Conservation (phyloP, 768 basidiomycete species). For the Collybiopsis confluens region DNA sequence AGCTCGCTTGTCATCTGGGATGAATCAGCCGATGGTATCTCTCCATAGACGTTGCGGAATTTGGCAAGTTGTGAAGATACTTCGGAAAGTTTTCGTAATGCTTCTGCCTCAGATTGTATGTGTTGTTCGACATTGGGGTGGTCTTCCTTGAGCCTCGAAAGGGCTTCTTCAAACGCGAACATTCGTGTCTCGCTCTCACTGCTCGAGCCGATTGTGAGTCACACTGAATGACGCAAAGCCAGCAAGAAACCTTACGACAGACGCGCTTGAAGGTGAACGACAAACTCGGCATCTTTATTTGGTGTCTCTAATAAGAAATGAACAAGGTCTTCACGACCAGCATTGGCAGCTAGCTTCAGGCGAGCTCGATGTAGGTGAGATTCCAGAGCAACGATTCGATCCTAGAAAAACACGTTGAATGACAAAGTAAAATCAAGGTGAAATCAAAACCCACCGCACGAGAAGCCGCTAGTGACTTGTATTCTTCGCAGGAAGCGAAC, state of each 20-base stretch:
- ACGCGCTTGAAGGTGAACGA: constrained; percentile 48
- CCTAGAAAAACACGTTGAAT: constrained; percentile 35
- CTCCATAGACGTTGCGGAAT: constrained; percentile 65
- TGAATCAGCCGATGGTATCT: constrained; percentile 39
- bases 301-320: constrained; percentile 60
- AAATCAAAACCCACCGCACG: constrained; percentile 38
- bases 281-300: constrained; percentile 46
- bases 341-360: constrained; percentile 69
- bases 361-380: constrained; percentile 74
- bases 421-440: constrained; percentile 11
- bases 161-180: constrained; percentile 46
- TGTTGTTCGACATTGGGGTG: constrained; percentile 52
- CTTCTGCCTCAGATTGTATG: constrained; percentile 45
- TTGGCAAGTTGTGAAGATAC: constrained; percentile 46
- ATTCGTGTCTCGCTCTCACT: constrained; percentile 53
- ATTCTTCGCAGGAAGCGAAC: constrained; percentile 55
- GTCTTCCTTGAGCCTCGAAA: constrained; percentile 42
- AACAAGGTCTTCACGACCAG: constrained; percentile 69
- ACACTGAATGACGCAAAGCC: constrained; percentile 6
- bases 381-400: constrained; percentile 65
- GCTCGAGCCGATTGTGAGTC: constrained; percentile 10
- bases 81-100: constrained; percentile 43
- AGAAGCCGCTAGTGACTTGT: constrained; percentile 59
- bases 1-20: constrained; percentile 59
- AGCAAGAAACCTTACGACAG: constrained; percentile 46